Evolutionary conservation across 805 yeast genomes (phyloP).

Genomic region (Starmerella tilneyi): DNA sequence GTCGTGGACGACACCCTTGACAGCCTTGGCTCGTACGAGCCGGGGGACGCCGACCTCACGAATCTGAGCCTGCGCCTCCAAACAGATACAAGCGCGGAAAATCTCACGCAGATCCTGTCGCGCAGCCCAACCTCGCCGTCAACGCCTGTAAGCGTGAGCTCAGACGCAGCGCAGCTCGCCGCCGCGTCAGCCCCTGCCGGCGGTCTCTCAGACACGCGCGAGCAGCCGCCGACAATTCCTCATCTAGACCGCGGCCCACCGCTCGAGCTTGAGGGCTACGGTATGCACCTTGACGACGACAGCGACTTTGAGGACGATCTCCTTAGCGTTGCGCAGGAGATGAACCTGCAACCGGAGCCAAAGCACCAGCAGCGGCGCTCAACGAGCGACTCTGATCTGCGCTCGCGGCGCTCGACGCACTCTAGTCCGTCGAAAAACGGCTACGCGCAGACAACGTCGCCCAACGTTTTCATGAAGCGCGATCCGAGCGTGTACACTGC

Average conservation of each 20-base stretch:
- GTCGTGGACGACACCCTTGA: conserved; percentile 11
- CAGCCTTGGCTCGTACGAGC: not conserved
- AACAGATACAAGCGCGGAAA: conserved; percentile 4
- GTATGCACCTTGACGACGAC: conserved; percentile 35
- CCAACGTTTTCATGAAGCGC: conserved; percentile 14
- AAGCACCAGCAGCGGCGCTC: not conserved
- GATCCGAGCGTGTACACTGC: not conserved
- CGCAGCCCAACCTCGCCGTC: not conserved
- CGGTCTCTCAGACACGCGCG: too few relatives aligned
- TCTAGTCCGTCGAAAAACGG: conserved; percentile 2
- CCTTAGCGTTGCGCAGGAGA: conserved; percentile 29
- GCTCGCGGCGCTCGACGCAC: not conserved
- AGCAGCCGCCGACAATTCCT: not conserved
- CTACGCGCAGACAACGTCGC: not conserved
- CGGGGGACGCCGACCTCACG: conserved; percentile 13
- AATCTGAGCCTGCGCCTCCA: conserved; percentile 3
- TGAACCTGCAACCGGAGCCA: conserved; percentile 6
- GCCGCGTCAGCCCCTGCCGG: conserved; percentile 12
- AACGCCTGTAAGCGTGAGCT: conserved; percentile 2
- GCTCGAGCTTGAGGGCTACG: conserved; percentile 27
- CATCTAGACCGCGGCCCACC: conserved; percentile 17
- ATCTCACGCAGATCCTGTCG: not conserved
- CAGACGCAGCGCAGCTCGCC: not conserved
- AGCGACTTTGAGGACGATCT: conserved; percentile 37
- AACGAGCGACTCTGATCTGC: not conserved